Percentiles rank a stretch among this genome's conserved stretches.
These are phyloP conservation scores for Nigrograna mackinnonii DNA, from an alignment of 2,329 filamentous ascomycete species.

Conservation along the genomic window DNA sequence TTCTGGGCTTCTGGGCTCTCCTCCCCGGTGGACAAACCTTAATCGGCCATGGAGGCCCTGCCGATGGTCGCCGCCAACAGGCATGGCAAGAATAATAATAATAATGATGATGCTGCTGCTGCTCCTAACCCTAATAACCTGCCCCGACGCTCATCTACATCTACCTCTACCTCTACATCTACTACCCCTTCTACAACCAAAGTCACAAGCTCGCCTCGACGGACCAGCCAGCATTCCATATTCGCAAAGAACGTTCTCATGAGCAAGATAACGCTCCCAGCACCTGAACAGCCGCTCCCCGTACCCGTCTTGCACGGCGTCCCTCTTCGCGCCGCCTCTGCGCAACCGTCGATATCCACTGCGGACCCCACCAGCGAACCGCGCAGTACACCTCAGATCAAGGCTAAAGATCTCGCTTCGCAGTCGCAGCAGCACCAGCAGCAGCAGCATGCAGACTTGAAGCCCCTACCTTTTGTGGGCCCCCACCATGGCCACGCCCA, in stretches of 20 bases:
- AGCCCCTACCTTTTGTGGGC: constrained; percentile 25
- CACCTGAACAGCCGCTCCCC: constrained; percentile 19
- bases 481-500: constrained; percentile 16
- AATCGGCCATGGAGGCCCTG: constrained; percentile 5
- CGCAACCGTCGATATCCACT: constrained; percentile 13
- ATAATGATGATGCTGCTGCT: neutral
- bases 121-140: too few relatives aligned
- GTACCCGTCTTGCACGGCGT: constrained; percentile 18
- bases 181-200: constrained; percentile 23
- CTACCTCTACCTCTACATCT: constrained; percentile 13
- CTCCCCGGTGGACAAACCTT: too few relatives aligned
- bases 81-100: neutral
- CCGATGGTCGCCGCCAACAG: constrained; percentile 5
- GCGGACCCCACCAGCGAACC: constrained; percentile 4
- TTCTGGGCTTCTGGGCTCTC: too few relatives aligned
- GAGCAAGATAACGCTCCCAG: constrained; percentile 41
- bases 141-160: too few relatives aligned
- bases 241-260: constrained; percentile 57
- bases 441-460: constrained; percentile 25
- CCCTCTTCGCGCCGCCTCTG: constrained; percentile 21
- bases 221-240: constrained; percentile 51
- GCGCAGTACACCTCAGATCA: constrained; percentile 20
- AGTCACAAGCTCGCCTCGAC: constrained; percentile 18
- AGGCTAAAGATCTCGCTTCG: constrained; percentile 22
- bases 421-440: constrained; percentile 8